Base-by-base conservation (phyloP, 179 eudicot species). In the Camellia oleifera region DNA sequence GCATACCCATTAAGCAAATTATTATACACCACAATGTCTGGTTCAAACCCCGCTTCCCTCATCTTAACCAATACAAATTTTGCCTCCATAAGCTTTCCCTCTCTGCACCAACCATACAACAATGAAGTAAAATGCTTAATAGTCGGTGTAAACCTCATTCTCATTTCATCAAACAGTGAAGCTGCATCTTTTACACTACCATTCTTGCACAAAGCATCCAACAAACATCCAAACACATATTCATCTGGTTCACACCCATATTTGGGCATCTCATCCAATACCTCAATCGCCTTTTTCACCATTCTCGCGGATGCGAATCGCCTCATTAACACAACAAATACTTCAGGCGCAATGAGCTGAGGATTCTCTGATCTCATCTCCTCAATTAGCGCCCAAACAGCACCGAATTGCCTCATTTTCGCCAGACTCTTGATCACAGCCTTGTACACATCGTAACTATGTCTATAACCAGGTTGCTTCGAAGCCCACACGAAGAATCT, bases 171-270 rank as follows among this genome's bases (percentile, higher is more conserved):
- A 83, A 92, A 95, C 87, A 95, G 77, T 3, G 81, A 83, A 40
- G 98, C 94, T 4, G 98, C 98, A 78, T 95, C 97, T 81, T 95
- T 95, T 3, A 91, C 95, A 83, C 94, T 88, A 26, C 98, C 97
- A 79, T 93, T 95, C 88, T 95, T 95, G 52, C 95, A 90, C 85
- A 95, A 85, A 4, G 98, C 98, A 84, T 93, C 98, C 82, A 95
- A 86, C 86, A 95, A 86, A 81, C 95, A 95, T 77, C 97, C 98
- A 79, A 95, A 95, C 6, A 88, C 95, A 81, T 93, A 88, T 87
- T 92, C 97, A 85, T 95, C 97, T 0, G 98, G 94, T 52, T 93
- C 92, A 84, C 91, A 91, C 57, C 98, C 98, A 52, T 92, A 95
- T 79, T 95, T 92, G 2, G 95, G 97, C 98, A 95, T 95, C 83